Percentiles rank a stretch among this genome's conserved stretches.
These are phyloP conservation scores for Dillenia suffruticosa DNA, from an alignment of 164 flowering plant species.

Conservation along the genomic window DNA sequence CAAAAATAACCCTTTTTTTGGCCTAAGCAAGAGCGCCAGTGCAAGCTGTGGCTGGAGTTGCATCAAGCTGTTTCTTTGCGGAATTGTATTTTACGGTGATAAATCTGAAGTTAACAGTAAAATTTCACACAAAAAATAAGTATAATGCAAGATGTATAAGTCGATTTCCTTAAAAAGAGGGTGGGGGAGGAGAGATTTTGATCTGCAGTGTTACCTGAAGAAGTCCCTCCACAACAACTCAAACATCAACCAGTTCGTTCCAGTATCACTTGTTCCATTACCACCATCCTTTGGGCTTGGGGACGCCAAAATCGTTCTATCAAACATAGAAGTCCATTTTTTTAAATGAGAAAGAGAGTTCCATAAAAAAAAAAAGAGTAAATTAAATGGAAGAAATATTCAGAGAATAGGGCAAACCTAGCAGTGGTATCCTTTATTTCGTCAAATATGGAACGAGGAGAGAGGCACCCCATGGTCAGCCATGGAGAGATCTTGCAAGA, in stretches of 20 bases:
- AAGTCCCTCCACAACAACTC: slow-evolving; percentile 98
- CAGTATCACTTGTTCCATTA: slow-evolving; percentile 40
- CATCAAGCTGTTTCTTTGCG: slow-evolving; percentile 40
- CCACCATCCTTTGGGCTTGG: slow-evolving; percentile 46
- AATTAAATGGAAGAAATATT: not conserved
- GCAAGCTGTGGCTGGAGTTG: slow-evolving; percentile 73
- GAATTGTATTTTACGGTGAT: slow-evolving; percentile 88
- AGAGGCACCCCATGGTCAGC: slow-evolving; percentile 90
- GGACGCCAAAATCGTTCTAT: slow-evolving; percentile 50
- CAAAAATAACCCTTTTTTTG: not conserved
- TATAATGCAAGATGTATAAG: too few relatives aligned
- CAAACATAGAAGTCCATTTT: slow-evolving; percentile 12
- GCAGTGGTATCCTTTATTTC: slow-evolving; percentile 72
- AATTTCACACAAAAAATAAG: too few relatives aligned
- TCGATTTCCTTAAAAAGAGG: too few relatives aligned
- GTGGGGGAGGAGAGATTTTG: not conserved
- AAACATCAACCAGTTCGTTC: slow-evolving; percentile 85
- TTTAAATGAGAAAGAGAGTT: slow-evolving; percentile 1
- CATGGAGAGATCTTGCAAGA: slow-evolving; percentile 96
- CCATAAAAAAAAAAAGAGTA: not conserved
- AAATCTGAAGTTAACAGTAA: slow-evolving; percentile 48
- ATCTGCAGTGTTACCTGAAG: slow-evolving; percentile 58
- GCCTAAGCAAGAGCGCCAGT: slow-evolving; percentile 58
- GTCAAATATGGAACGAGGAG: slow-evolving; percentile 92
- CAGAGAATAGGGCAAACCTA: slow-evolving; percentile 29